Conservation (phyloP, 2,329 filamentous ascomycete genomes). For the Lojkania enalia region DNA sequence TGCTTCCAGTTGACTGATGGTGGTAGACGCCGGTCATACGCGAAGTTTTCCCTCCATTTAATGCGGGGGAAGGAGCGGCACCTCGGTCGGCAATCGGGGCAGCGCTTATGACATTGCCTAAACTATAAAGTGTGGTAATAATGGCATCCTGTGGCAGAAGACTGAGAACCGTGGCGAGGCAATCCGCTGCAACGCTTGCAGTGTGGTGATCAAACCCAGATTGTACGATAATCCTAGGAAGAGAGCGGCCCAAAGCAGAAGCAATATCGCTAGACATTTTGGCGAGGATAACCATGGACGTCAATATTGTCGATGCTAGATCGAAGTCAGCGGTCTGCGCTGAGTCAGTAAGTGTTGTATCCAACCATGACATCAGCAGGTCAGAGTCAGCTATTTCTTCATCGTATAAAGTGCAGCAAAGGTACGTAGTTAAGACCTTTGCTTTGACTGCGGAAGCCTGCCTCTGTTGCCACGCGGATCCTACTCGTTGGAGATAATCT, state of each 20-base stretch:
- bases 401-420: conserved; percentile 83
- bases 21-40: conserved; percentile 39
- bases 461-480: conserved; percentile 82
- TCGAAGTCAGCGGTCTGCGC: conserved; percentile 79
- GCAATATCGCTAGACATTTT: conserved; percentile 73
- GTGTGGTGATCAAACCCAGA: conserved; percentile 70
- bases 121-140: conserved; percentile 91
- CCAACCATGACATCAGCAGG: conserved; percentile 79
- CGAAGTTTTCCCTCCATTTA: conserved; percentile 57
- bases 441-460: conserved; percentile 86
- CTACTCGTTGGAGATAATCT: conserved; percentile 80
- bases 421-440: conserved; percentile 76
- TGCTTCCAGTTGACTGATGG: conserved; percentile 66
- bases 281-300: conserved; percentile 79
- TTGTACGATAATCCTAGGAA: conserved; percentile 88
- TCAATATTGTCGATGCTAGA: conserved; percentile 77
- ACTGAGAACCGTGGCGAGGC: conserved; percentile 78
- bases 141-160: conserved; percentile 87
- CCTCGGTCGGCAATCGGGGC: conserved; percentile 58
- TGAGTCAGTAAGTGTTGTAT: conserved; percentile 76
- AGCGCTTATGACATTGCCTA: conserved; percentile 93
- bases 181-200: conserved; percentile 78
- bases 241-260: conserved; percentile 72
- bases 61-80: conserved; percentile 48
- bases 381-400: conserved; percentile 81